phyloP scores from a whole-genome alignment of 352 stramenopile species.

The Phytophthora ohioensis region DNA sequence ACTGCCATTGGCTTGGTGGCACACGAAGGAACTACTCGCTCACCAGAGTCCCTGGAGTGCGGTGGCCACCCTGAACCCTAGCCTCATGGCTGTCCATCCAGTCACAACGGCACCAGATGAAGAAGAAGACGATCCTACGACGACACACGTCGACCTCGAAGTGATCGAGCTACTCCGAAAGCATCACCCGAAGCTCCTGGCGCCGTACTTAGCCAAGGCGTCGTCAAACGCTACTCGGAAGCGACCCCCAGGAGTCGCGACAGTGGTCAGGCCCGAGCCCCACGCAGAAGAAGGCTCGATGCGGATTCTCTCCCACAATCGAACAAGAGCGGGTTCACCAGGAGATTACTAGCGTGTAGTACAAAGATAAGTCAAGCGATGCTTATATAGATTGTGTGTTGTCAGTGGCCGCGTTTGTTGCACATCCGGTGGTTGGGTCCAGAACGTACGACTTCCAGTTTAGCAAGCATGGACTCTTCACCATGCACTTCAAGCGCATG shows the following conservation, averaged over 20 bases:
- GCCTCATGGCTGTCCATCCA: not conserved
- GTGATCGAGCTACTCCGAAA: not conserved
- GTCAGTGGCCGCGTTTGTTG: not conserved
- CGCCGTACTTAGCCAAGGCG: not conserved
- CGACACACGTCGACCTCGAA: not conserved
- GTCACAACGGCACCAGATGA: not conserved
- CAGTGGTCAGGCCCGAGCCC: not conserved
- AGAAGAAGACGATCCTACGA: not conserved
- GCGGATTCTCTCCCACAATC: not conserved
- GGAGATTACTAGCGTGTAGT: not conserved
- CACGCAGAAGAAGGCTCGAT: not conserved
- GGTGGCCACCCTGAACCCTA: no score
- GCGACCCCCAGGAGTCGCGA: not conserved
- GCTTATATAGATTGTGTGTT: slow-evolving; percentile 1
- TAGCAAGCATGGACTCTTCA: not conserved
- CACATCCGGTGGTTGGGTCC: not conserved
- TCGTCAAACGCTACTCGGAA: not conserved
- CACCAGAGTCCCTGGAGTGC: not conserved
- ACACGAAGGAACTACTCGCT: not conserved
- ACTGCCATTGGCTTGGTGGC: not conserved
- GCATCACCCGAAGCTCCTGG: not conserved
- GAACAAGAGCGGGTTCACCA: not conserved
- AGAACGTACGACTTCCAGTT: not conserved
- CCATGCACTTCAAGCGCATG: not conserved
- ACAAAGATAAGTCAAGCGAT: slow-evolving; percentile 10